Conservation (phyloP, 2,329 filamentous ascomycete genomes). For the Colletotrichum magnum region DNA sequence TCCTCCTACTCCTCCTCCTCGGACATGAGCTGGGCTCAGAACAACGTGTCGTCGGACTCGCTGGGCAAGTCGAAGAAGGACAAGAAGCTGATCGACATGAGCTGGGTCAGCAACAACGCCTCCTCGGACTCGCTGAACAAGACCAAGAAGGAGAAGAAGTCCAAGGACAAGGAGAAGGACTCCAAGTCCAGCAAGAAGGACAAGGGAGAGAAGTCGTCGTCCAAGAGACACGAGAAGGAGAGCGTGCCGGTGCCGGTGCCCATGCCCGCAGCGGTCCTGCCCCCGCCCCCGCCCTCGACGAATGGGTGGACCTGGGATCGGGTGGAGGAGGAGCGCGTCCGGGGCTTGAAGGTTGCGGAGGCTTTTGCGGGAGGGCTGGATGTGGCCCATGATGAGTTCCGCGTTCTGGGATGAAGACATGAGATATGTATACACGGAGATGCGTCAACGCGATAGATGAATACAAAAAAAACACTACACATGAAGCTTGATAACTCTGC, state of each 20-base stretch:
- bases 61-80: not conserved
- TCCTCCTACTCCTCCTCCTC: no score
- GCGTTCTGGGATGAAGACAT: slow-evolving; percentile 8
- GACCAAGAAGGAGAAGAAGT: not conserved
- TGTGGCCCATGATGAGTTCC: slow-evolving; percentile 30
- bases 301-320: slow-evolving; percentile 29
- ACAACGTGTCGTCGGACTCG: no score
- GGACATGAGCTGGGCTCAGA: no score
- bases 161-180: not conserved
- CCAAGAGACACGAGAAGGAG: not conserved
- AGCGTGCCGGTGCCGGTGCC: no score
- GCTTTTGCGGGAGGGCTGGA: slow-evolving; percentile 28
- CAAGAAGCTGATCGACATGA: not conserved
- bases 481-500: no score
- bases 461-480: no score
- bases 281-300: not conserved
- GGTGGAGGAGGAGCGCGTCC: slow-evolving; percentile 29
- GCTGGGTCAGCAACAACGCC: not conserved
- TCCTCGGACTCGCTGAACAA: not conserved
- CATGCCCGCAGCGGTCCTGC: no score
- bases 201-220: not conserved
- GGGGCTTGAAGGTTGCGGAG: slow-evolving; percentile 20
- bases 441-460: no score
- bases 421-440: no score
- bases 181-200: not conserved